Evolutionary conservation across 495 filamentous ascomycete species (phyloP), one percentile per base, ranked within the genome.

Genomic region (Lasiosphaeriaceae sp.): DNA sequence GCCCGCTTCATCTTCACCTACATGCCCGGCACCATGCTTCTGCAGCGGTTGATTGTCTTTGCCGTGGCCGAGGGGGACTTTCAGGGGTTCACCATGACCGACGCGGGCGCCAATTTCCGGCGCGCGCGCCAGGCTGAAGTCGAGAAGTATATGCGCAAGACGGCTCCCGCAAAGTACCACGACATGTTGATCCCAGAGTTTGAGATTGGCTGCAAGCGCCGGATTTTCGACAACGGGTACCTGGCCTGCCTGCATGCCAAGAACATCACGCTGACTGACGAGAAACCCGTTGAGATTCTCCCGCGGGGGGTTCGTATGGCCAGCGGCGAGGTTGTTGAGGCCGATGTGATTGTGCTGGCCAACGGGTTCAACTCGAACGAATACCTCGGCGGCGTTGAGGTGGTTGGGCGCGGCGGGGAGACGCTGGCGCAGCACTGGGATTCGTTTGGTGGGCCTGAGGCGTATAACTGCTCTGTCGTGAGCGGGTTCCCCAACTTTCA

Each of bases 401-500:
- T 79, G 7, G 46, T 72, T 11, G 76, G 76, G 2, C 59, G 54
- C 2, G 47, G 54, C 0, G 71, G 71, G 1, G 57, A 61, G 45
- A 60, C 63, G 14, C 56, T 76, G n/a, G 23, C 66, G 8, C 16
- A 75, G 37, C 71, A 77, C 39, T 77, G 71, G 73, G 54, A 67
- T 5, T 52, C 56, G 8, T 52, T 60, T 20, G 61, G 66, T 8
- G 76, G 75, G 1, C 64, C 72, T 9, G 69, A 68, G 49, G 75
- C 74, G 17, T 79, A 79, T 59, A 61, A 72, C 37, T 68, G 62
- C 9, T 60, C 65, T 1, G 55, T 50, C 17, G 34, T 79, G 8
- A 62, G 63, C 56, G 66, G 67, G 14, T 77, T 75, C 50, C 75
- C 76, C 9, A 79, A 79, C 55, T 69, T 79, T 48, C 73, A 67